Evolutionary conservation across 352 stramenopile species (phyloP), one percentile per base, ranked within the genome.

Genomic region (Globisporangium middletonii): DNA sequence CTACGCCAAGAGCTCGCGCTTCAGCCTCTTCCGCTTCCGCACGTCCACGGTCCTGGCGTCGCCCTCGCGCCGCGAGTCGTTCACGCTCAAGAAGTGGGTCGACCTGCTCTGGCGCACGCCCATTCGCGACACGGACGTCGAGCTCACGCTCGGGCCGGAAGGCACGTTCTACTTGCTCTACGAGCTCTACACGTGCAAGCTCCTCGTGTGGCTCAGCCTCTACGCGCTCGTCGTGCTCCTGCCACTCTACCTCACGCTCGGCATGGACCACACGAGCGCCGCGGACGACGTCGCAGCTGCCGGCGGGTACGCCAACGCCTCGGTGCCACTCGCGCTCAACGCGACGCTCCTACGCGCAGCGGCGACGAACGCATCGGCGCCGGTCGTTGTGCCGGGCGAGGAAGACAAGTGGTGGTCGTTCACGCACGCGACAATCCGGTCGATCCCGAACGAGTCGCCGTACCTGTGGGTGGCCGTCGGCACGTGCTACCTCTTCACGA

Each of bases 151-250:
- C 15, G 84, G 84, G 0, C 82, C 83, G 26, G 84, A 94, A 58
- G 79, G 79, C 44, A 87, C 84, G 6, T 94, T 92, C 64, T 94
- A 94, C 60, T 60, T 94, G 57, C 68, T 92, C 28, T 94, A 89
- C 59, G 78, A 92, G 60, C 65, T 89, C 47, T 94, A 94, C 72
- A 77, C 79, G 18, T 71, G 74, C 46, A 75, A 75, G 37, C 71
- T 92, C 16, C 61, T 94, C 42, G 68, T 72, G 2, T 74, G 59
- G 13, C 72, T 94, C 41, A 89, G 73, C 44, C 59, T 75, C 28
- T 80, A 86, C 55, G 84, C 84, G 5, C 51, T 88, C 55, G n/a
- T 89, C 16, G 65, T 87, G 47, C 59, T 94, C 18, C 65, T 94
- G 44, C 84, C 84, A 42, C 57, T 92, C 4, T 94, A 94, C 52